Base-by-base conservation (phyloP, 208 protist genomes). In the Acanthamoeba rhysodes region DNA sequence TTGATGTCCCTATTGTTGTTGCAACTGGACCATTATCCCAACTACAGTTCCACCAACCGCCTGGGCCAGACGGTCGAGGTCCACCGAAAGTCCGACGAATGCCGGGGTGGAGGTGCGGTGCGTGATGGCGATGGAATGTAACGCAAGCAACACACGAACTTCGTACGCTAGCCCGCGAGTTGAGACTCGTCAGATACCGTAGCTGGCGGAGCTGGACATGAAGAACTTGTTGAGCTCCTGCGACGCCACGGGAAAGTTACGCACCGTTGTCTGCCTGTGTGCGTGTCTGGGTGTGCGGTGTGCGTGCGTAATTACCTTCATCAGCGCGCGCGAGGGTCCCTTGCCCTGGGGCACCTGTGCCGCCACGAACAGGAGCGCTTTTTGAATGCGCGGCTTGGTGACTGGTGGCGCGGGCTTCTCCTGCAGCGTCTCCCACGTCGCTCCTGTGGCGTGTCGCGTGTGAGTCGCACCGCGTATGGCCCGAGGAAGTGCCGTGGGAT, bases 141-240 rank as follows among this genome's bases (percentile, higher is more conserved):
- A 57, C 50, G 12, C 14, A 0, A 57, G 9, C 50, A 18, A 10
- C 50, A 4, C 50, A 57, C 16, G 50, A 57, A 57, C 50, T 57
- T 57, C 50, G 0, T 18, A 18, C 3, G 9, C 50, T 57, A 7
- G 16, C 50, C 16, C 50, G 16, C 16, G 50, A 7, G 50, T 57
- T 20, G 7, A 3, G 59, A 16, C 24, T n/a, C n/a, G 7, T 76
- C 32, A 76, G 22, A 41, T 14, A 16, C 7, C 68, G 34, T 45
- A 76, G 68, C 68, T 76, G 76, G 41, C 20, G 76, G n/a, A 16
- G 74, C 45, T 18, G 84, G 84, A 72, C 85, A 92, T 92, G 85
- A 92, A 92, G 85, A 92, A 92, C 85, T 66, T 92, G 57, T 92
- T 92, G 53, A 92, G 53, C 57, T 92, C 85, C 85, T 92, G 85